Evolutionary conservation across 257 asterid species (phyloP).

Genomic region (Jaltomata sinuosa): DNA sequence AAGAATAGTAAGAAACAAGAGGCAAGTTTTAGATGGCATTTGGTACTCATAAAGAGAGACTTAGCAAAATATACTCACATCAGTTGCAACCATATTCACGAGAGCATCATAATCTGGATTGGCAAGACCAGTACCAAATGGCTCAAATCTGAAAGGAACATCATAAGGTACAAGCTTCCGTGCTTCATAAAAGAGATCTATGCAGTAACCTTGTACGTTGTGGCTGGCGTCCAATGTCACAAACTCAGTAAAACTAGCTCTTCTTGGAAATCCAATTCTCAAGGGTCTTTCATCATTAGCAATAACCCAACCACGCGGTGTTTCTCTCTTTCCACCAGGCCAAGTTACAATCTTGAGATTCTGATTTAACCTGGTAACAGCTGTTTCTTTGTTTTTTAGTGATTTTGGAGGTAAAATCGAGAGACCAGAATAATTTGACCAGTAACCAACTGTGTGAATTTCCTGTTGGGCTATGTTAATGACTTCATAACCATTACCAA

Average conservation of each 20-base stretch:
- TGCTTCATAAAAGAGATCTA: conserved; percentile 24
- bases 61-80: conserved; percentile 16
- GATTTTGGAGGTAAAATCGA: conserved; percentile 15
- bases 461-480: conserved; percentile 9
- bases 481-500: conserved; percentile 18
- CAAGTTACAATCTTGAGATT: conserved; percentile 17
- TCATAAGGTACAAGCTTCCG: conserved; percentile 17
- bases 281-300: conserved; percentile 15
- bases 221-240: conserved; percentile 12
- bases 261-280: conserved; percentile 22
- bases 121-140: conserved; percentile 20
- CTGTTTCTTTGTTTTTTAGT: background rate
- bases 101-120: conserved; percentile 23
- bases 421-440: conserved; percentile 26
- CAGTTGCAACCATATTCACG: conserved; percentile 23
- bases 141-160: conserved; percentile 16
- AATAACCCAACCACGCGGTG: conserved; percentile 31
- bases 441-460: conserved; percentile 18
- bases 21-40: background rate
- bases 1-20: background rate
- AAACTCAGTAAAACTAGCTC: conserved; percentile 25
- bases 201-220: conserved; percentile 28
- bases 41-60: background rate
- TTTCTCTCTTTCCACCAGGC: conserved; percentile 27
- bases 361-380: conserved; percentile 2